phyloP scores from a whole-genome alignment of 352 stramenopile genomes.

The Globisporangium solare region DNA sequence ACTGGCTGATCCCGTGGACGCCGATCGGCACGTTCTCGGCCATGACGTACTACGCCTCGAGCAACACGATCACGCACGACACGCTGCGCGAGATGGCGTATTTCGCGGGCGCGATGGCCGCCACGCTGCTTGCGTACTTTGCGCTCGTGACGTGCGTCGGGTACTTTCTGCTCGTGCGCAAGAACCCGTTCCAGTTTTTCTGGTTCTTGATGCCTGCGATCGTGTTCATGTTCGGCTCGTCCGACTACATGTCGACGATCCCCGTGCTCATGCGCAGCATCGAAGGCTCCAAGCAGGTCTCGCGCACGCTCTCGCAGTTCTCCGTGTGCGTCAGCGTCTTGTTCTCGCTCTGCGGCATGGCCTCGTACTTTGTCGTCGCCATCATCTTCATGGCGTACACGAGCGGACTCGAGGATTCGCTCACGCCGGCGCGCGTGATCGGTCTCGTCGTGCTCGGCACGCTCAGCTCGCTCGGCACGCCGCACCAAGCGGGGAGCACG shows the following conservation, averaged over 20 bases:
- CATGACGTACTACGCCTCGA: conserved; percentile 53
- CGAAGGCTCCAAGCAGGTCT: conserved; percentile 56
- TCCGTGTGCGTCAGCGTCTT: conserved; percentile 46
- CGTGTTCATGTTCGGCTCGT: conserved; percentile 51
- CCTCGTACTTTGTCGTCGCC: conserved; percentile 45
- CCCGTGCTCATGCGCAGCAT: conserved; percentile 60
- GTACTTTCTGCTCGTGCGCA: conserved; percentile 57
- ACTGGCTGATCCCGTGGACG: conserved; percentile 55
- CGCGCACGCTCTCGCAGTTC: conserved; percentile 57
- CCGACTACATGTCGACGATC: conserved; percentile 44
- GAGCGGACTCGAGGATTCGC: conserved; percentile 27
- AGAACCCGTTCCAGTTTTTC: conserved; percentile 57
- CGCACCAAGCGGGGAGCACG: conserved; percentile 24
- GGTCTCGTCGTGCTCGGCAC: conserved; percentile 38
- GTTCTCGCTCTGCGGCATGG: conserved; percentile 45
- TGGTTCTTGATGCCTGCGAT: conserved; percentile 46
- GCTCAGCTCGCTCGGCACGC: conserved; percentile 47
- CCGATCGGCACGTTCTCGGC: conserved; percentile 43
- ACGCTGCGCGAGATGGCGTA: conserved; percentile 31
- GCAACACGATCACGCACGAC: conserved; percentile 27
- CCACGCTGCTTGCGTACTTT: conserved; percentile 48
- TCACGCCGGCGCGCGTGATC: conserved; percentile 39
- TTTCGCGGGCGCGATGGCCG: conserved; percentile 33
- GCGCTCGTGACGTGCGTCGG: conserved; percentile 41
- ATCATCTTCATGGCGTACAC: conserved; percentile 66